Evolutionary conservation across 768 basidiomycete species (phyloP), one percentile per base, ranked within the genome.

Genomic region (Rhizopogon roseolus): DNA sequence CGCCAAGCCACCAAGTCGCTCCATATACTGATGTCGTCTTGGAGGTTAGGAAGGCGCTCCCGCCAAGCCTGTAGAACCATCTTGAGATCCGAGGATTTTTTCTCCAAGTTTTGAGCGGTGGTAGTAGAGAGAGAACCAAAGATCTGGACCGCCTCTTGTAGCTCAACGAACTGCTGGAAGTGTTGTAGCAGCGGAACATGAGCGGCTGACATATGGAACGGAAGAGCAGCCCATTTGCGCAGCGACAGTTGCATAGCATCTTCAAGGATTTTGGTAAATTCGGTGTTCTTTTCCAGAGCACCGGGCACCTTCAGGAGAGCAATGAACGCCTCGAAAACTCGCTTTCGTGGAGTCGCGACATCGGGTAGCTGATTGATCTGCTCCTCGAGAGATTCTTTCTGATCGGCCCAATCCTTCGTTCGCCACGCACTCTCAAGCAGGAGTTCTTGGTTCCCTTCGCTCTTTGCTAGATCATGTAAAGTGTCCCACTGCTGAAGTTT

Each of bases 401-500:
- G 82, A 41, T 89, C 86, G 6, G 85, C 80, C 97, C 97, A 99
- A 64, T 98, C 93, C 62, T 85, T 88, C 37, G 80, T 85, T 56
- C 97, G 77, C 97, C 97, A 99, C 4, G 94, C 93, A 62, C 93
- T 90, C 68, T 99, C 97, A 39, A 99, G 77, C 64, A 92, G 77
- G 40, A 99, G 73, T 64, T 99, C 97, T 54, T 92, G 84, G 63
- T 98, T 97, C 27, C 82, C 84, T 69, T 98, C 96, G 52, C 77
- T 82, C 60, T 85, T 85, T 1, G 93, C 93, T 17, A 99, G 81
- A 50, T 99, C 97, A 57, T 90, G 83, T 4, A 99, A 78, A 19
- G 89, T 82, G 55, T 99, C 97, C 97, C 97, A 99, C 57, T 97
- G 90, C 65, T 98, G 97, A 16, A 99, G 76, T 69, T 99, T 99